Base-by-base conservation (phyloP, 1,284 basidiomycete species). In the Rhodotorula sp. region DNA sequence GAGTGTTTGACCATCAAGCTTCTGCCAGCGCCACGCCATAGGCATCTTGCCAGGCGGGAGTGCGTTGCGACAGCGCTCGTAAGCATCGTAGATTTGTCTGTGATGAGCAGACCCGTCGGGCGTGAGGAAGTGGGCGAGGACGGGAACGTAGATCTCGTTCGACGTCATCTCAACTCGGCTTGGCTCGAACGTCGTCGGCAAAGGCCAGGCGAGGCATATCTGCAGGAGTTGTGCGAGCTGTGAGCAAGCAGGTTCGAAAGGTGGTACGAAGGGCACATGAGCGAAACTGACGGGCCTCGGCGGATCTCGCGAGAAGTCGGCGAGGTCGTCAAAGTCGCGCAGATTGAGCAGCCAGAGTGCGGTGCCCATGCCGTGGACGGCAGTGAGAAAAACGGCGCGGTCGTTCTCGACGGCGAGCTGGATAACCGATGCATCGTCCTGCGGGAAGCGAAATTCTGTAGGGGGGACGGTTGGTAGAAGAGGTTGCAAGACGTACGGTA, bases 341-440 rank as follows among this genome's bases (percentile, higher is more conserved):
- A 72, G 53, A 48, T 61, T 62, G 39, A 72, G 2, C 10, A 66
- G 32, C 56, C 60, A 66, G 6, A 72, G 57, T 5, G 66, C 60
- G 4, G 29, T 15, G 8, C 62, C 66, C 10, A 29, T 5, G 4
- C 36, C 24, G 2, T 52, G 27, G 32, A 39, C 29, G 2, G 8
- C 2, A 5, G 39, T 48, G 30, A 64, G n/a, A 27, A 72, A 72
- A 11, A 63, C 59, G 10, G 57, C 66, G 44, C 70, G 64, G 29
- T 52, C 66, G 64, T 72, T 72, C 58, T 72, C 70, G 48, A 72
- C 66, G 2, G 70, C 64, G 44, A 72, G 67, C 47, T 68, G 63
- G 19, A 60, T 58, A 8, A 53, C 32, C 22, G 34, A 15, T 24
- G 57, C 52, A 9, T 34, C 30, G 10, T 60, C 34, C 48, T 63